Evolutionary conservation across 1,284 basidiomycete species (phyloP).

Genomic region (Cutaneotrichosporon cutaneum): DNA sequence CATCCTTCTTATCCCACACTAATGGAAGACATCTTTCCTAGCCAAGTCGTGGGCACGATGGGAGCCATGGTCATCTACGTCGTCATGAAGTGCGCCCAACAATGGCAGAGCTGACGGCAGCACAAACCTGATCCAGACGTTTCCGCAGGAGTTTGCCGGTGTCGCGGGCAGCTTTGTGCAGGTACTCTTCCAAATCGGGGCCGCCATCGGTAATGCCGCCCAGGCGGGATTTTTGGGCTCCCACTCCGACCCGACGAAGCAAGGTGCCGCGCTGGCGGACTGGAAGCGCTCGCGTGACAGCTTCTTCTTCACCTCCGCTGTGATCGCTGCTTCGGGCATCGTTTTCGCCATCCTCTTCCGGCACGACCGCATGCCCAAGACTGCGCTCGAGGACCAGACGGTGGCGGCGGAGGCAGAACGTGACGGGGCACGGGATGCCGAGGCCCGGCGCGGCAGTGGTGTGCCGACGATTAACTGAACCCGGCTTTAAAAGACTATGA

Average conservation of each 20-base stretch:
- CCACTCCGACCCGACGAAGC: slow-evolving; percentile 22
- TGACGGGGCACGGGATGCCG: neutral
- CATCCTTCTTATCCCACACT: too few species aligned
- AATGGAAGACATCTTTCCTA: slow-evolving; percentile 42
- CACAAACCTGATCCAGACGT: slow-evolving; percentile 40
- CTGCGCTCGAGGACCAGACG: neutral
- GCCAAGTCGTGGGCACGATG: slow-evolving; percentile 42
- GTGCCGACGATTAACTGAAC: neutral
- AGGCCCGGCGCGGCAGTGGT: neutral
- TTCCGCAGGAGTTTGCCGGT: slow-evolving; percentile 42
- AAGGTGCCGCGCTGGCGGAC: slow-evolving; percentile 25
- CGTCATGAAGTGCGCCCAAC: slow-evolving; percentile 31
- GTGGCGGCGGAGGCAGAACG: neutral
- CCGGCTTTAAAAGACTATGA: too few species aligned
- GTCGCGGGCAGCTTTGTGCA: slow-evolving; percentile 45
- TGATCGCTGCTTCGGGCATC: slow-evolving; percentile 39
- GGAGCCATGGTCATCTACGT: slow-evolving; percentile 49
- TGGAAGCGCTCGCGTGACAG: slow-evolving; percentile 42
- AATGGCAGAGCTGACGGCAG: neutral
- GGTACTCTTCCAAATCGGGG: slow-evolving; percentile 50
- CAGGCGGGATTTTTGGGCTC: slow-evolving; percentile 42
- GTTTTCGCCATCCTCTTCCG: slow-evolving; percentile 42
- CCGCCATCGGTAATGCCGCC: slow-evolving; percentile 48
- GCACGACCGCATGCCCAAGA: slow-evolving; percentile 31
- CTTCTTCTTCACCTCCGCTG: slow-evolving; percentile 44